A percentile compares a stretch with the other conserved stretches of the same genome.
Evolutionary conservation across 768 basidiomycete genomes (phyloP).

Genomic region (Panaeolus cyanescens): DNA sequence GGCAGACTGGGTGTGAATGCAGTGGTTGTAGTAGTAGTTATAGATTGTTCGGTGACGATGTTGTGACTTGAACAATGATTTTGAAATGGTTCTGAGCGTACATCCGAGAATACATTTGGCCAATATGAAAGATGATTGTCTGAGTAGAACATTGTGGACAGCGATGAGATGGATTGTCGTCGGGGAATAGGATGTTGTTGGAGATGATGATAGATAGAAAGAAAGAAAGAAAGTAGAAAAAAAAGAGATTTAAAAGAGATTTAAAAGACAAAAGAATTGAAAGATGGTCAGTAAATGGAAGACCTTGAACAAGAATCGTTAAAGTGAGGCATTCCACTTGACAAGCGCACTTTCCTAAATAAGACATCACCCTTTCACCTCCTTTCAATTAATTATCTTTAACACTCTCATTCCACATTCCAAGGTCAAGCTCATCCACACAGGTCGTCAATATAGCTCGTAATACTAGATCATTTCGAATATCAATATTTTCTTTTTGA

Average conservation of each 20-base stretch:
- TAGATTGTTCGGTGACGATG: not conserved
- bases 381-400: not conserved
- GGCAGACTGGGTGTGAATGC: conserved; percentile 19
- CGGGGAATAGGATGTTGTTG: conserved; percentile 16
- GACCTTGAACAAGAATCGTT: not conserved
- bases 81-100: conserved; percentile 20
- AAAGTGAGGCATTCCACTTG: conserved; percentile 23
- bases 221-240: conserved; percentile 5
- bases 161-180: conserved; percentile 3
- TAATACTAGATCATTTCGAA: conserved; percentile 48
- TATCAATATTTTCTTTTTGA: too few species aligned
- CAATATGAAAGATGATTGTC: conserved; percentile 14
- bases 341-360: conserved; percentile 37
- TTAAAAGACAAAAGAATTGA: conserved; percentile 4
- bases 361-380: conserved; percentile 17
- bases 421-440: conserved; percentile 48
- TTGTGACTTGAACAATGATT: not conserved
- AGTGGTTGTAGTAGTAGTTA: conserved; percentile 2
- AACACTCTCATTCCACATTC: conserved; percentile 36
- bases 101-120: conserved; percentile 17
- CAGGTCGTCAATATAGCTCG: conserved; percentile 54
- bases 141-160: conserved; percentile 12
- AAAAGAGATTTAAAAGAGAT: conserved; percentile 8
- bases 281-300: not conserved
- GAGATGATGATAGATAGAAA: conserved; percentile 6